Conservation (phyloP, 352 stramenopile species). For the Globisporangium uncinulatum region DNA sequence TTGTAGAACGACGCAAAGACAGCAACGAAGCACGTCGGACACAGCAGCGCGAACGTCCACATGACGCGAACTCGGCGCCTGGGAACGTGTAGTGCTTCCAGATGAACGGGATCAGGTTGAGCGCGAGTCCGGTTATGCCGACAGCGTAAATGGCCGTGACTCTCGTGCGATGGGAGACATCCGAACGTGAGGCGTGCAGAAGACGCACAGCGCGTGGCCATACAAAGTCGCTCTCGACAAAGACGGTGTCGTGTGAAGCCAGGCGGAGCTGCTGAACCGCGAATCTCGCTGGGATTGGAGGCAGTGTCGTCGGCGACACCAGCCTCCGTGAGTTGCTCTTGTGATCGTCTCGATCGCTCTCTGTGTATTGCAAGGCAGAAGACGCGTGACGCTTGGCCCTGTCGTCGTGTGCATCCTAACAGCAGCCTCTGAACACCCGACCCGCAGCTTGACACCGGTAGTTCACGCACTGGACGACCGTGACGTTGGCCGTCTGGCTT, state of each 20-base stretch:
- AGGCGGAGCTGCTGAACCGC: slow-evolving; percentile 6
- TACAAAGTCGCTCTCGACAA: slow-evolving; percentile 3
- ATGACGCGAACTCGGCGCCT: background rate
- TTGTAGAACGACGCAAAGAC: slow-evolving; percentile 5
- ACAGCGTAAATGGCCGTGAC: background rate
- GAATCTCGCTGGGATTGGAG: background rate
- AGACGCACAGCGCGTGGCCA: background rate
- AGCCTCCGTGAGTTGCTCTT: background rate
- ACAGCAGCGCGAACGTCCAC: background rate
- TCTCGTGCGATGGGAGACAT: background rate
- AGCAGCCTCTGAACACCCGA: background rate
- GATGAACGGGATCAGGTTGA: slow-evolving; percentile 4
- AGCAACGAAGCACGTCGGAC: background rate
- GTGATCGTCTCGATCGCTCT: background rate
- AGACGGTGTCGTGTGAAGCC: background rate
- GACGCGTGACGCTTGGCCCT: background rate
- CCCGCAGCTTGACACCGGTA: slow-evolving; percentile 13
- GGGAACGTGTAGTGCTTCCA: background rate
- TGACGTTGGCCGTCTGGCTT: background rate
- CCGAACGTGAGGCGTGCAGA: background rate
- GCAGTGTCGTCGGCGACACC: background rate
- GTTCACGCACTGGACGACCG: slow-evolving; percentile 16
- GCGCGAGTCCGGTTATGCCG: background rate
- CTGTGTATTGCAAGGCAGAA: background rate
- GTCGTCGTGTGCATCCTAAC: background rate